Percentiles rank a stretch among this genome's conserved stretches.
These are phyloP conservation scores for Nicotiana benthamiana DNA, from an alignment of 257 asterid genomes.

Conservation along the genomic window DNA sequence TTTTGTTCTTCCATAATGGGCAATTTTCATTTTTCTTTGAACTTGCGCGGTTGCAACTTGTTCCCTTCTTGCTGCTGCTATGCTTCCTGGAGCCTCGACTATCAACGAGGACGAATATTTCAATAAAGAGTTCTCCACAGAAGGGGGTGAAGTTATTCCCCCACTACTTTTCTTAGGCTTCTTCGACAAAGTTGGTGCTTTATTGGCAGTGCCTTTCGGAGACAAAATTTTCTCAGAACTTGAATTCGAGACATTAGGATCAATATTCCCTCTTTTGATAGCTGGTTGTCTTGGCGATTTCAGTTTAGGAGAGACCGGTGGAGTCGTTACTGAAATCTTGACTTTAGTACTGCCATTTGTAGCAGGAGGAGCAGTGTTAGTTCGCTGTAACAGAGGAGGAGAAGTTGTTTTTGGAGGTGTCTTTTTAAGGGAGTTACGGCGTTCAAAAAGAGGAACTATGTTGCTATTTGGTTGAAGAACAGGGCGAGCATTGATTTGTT, in stretches of 20 bases:
- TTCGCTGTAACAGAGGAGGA: not conserved
- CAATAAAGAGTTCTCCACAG: slow-evolving; percentile 9
- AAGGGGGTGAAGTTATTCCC: not conserved
- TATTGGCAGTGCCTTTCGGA: slow-evolving; percentile 12
- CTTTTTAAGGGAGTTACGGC: slow-evolving; percentile 37
- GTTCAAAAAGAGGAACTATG: slow-evolving; percentile 39
- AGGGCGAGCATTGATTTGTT: slow-evolving; percentile 34
- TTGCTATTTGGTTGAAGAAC: slow-evolving; percentile 46
- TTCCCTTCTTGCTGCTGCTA: slow-evolving; percentile 77
- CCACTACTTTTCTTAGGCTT: slow-evolving; percentile 28
- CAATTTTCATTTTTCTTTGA: slow-evolving; percentile 61
- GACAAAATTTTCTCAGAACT: slow-evolving; percentile 22
- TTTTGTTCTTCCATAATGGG: slow-evolving; percentile 69
- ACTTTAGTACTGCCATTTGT: not conserved
- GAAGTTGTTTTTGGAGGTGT: not conserved
- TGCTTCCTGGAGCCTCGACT: slow-evolving; percentile 56
- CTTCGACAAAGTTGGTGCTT: slow-evolving; percentile 12
- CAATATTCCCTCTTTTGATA: slow-evolving; percentile 21
- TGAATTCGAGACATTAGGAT: slow-evolving; percentile 20
- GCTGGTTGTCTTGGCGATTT: slow-evolving; percentile 43
- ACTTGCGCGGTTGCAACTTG: slow-evolving; percentile 57
- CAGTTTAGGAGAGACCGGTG: slow-evolving; percentile 29
- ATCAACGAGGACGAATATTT: slow-evolving; percentile 32
- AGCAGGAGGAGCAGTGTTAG: too few relatives aligned
- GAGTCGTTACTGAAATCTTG: slow-evolving; percentile 10